A percentile compares a stretch with the other conserved stretches of the same genome.
phyloP scores from a whole-genome alignment of 352 stramenopile genomes.

The Phytophthora nicotianae region DNA sequence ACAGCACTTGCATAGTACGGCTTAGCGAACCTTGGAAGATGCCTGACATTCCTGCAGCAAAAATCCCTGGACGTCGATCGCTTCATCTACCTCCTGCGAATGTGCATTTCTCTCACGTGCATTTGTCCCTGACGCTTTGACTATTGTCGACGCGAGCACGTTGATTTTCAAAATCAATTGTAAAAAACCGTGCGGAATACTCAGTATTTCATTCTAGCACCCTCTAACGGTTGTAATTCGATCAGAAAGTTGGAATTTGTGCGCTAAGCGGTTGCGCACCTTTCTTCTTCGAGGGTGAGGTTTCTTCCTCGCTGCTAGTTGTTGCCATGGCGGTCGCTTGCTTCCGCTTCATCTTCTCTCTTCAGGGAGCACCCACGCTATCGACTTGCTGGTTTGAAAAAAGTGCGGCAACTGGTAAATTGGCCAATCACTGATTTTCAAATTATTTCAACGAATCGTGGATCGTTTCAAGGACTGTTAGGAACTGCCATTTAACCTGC shows the following conservation, averaged over 20 bases:
- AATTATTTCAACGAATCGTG: conserved; percentile 9
- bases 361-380: too few species aligned
- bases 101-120: not conserved
- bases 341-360: conserved; percentile 57
- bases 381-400: conserved; percentile 32
- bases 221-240: not conserved
- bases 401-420: conserved; percentile 22
- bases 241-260: not conserved
- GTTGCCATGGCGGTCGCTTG: conserved; percentile 11
- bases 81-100: conserved; percentile 20
- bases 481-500: conserved; percentile 5
- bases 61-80: conserved; percentile 55
- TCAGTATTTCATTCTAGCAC: too few species aligned
- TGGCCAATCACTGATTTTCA: conserved; percentile 10
- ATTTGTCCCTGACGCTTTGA: conserved; percentile 4
- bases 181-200: conserved; percentile 1
- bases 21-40: conserved; percentile 40
- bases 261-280: not conserved
- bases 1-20: not conserved
- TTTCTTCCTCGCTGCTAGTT: conserved; percentile 4
- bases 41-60: conserved; percentile 50
- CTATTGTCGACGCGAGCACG: conserved; percentile 10
- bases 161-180: conserved; percentile 28
- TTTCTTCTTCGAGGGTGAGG: conserved; percentile 22
- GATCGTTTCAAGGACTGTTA: conserved; percentile 2